Conservation (phyloP, 805 yeast species). For the Scheffersomyces ergatensis region DNA sequence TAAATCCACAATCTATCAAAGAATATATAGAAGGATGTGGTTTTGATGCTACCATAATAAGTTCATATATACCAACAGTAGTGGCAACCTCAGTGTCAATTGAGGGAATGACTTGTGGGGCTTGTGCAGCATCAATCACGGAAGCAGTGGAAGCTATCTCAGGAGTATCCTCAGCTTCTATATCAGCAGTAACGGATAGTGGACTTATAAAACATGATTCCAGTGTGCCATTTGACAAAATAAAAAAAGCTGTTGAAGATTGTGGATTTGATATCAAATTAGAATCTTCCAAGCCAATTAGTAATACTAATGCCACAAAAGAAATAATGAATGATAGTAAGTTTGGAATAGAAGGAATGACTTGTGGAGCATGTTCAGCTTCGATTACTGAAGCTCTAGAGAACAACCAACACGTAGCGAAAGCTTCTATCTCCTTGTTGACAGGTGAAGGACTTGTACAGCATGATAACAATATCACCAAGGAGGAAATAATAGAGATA, state of each 20-base stretch:
- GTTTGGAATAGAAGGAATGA: slow-evolving; percentile 72
- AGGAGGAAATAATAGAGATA: slow-evolving; percentile 43
- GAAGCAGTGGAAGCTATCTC: slow-evolving; percentile 21
- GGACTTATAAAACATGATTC: slow-evolving; percentile 25
- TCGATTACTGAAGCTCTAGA: slow-evolving; percentile 59
- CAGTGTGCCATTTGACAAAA: slow-evolving; percentile 8
- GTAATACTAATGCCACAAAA: not conserved
- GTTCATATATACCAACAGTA: not conserved
- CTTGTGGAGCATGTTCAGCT: slow-evolving; percentile 82
- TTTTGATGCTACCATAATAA: slow-evolving; percentile 10
- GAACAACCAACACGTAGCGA: slow-evolving; percentile 46
- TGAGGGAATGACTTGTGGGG: slow-evolving; percentile 42
- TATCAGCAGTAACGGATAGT: slow-evolving; percentile 37
- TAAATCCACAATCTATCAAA: slow-evolving; percentile 14
- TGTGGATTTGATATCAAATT: slow-evolving; percentile 22
- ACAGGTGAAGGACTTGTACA: slow-evolving; percentile 69
- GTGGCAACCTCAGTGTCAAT: slow-evolving; percentile 25
- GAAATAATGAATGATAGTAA: slow-evolving; percentile 1
- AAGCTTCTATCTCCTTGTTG: slow-evolving; percentile 65
- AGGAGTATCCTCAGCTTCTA: slow-evolving; percentile 25
- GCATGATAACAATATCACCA: slow-evolving; percentile 37
- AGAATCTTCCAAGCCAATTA: not conserved
- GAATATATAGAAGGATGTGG: slow-evolving; percentile 30
- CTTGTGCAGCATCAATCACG: slow-evolving; percentile 41
- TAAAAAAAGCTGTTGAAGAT: slow-evolving; percentile 24